phyloP scores from a whole-genome alignment of 495 filamentous ascomycete genomes.

The Friedmanniomyces simplex region DNA sequence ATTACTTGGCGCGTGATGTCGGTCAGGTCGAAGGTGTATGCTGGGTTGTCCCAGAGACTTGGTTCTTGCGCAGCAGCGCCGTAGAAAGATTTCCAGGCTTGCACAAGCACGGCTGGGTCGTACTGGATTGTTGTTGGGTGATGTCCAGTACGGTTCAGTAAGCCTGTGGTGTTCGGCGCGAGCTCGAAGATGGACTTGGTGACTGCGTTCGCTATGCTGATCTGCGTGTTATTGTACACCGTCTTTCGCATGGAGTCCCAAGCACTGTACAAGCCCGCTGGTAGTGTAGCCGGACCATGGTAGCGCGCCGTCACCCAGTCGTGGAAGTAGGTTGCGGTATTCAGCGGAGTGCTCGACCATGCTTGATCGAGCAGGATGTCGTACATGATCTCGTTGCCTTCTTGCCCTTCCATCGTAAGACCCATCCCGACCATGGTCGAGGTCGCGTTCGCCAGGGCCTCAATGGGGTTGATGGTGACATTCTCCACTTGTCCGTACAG shows the following conservation, averaged over 20 bases:
- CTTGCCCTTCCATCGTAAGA: constrained; percentile 38
- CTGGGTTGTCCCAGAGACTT: constrained; percentile 36
- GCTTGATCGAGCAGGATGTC: constrained; percentile 43
- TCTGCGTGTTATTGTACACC: constrained; percentile 44
- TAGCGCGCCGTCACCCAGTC: constrained; percentile 41
- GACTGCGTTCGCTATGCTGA: constrained; percentile 32
- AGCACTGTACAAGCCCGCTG: constrained; percentile 33
- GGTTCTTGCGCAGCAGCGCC: constrained; percentile 30
- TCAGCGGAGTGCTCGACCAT: constrained; percentile 36
- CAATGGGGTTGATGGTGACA: constrained; percentile 38
- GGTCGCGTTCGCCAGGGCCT: constrained; percentile 33
- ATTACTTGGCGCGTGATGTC: constrained; percentile 40
- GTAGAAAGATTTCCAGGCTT: constrained; percentile 36
- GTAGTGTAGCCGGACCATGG: constrained; percentile 28
- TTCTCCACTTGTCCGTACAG: constrained; percentile 44
- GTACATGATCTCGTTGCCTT: constrained; percentile 48
- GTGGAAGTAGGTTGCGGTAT: constrained; percentile 38
- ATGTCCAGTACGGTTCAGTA: constrained; percentile 33
- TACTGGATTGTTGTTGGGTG: constrained; percentile 39
- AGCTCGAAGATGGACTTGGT: constrained; percentile 41
- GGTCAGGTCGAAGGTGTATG: constrained; percentile 41
- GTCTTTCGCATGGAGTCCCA: constrained; percentile 41
- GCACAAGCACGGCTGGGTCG: constrained; percentile 32
- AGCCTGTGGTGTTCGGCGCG: constrained; percentile 32
- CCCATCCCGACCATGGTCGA: constrained; percentile 38